Conservation (phyloP, 1,284 basidiomycete genomes). For the Cutaneotrichosporon sp. region DNA sequence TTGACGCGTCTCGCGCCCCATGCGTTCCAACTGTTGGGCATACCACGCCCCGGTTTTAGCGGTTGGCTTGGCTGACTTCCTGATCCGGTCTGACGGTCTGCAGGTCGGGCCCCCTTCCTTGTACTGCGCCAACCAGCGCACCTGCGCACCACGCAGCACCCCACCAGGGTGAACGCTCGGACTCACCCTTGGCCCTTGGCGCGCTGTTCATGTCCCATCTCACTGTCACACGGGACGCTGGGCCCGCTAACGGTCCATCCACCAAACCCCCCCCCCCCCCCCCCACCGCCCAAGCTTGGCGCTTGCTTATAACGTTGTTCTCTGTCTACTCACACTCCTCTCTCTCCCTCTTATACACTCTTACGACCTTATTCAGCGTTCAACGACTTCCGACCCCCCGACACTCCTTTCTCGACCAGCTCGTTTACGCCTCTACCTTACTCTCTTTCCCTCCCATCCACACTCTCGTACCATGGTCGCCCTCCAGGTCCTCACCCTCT, state of each 20-base stretch:
- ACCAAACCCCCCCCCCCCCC: too few species aligned
- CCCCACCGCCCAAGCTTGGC: too few species aligned
- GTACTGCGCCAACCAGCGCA: too few species aligned
- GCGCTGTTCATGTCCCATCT: background rate
- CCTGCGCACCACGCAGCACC: background rate
- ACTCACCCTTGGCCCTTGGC: background rate
- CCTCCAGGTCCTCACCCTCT: conserved; percentile 31
- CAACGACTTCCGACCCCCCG: background rate
- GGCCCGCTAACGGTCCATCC: background rate
- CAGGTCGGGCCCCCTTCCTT: too few species aligned
- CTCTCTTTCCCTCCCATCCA: background rate
- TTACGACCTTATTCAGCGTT: background rate
- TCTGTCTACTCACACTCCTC: too few species aligned
- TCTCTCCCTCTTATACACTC: too few species aligned
- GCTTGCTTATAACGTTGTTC: too few species aligned
- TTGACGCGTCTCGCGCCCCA: too few species aligned
- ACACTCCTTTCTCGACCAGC: background rate
- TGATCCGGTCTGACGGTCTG: too few species aligned
- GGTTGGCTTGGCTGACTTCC: too few species aligned
- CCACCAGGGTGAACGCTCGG: background rate
- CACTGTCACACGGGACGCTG: background rate
- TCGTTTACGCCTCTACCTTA: background rate
- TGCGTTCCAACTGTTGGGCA: too few species aligned
- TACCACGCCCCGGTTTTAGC: too few species aligned
- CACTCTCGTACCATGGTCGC: conserved; percentile 31